phyloP scores from a whole-genome alignment of 371 early-diverging fungal genomes.

The Mucor ambiguus region DNA sequence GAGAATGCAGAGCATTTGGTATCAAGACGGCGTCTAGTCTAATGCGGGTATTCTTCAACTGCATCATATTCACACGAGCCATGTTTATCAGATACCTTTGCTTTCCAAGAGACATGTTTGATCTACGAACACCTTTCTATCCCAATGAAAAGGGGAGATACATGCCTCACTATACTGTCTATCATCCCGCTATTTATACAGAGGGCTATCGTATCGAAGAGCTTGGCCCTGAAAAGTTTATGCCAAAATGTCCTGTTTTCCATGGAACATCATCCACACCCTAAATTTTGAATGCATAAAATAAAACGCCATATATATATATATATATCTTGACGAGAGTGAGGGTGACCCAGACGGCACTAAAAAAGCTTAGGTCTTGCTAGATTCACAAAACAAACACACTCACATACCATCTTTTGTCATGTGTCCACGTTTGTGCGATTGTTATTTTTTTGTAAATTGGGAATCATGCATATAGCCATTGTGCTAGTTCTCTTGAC shows the following conservation, averaged over 20 bases:
- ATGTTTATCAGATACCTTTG: conserved; percentile 26
- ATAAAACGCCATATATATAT: neutral
- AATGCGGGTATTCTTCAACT: conserved; percentile 10
- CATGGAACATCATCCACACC: conserved; percentile 4
- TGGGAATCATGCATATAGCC: neutral
- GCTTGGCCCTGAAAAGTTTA: conserved; percentile 31
- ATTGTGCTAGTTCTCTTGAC: no score
- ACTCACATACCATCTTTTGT: neutral
- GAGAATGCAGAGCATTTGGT: conserved; percentile 28
- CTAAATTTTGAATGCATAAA: neutral
- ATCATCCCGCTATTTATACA: conserved; percentile 22
- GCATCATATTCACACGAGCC: conserved; percentile 13
- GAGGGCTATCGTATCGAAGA: conserved; percentile 31
- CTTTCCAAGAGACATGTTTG: conserved; percentile 19
- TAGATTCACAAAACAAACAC: neutral
- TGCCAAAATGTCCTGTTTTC: conserved; percentile 31
- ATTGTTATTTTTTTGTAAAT: no score
- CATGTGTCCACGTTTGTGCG: neutral
- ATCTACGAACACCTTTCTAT: conserved; percentile 31
- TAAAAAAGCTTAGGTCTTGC: neutral
- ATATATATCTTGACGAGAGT: neutral
- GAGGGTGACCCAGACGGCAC: neutral
- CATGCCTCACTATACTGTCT: conserved; percentile 28
- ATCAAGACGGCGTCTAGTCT: conserved; percentile 8
- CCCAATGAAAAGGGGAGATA: conserved; percentile 27